Evolutionary conservation across 257 asterid genomes (phyloP), one percentile per base, ranked within the genome.

Genomic region (Solanum clarkiae): DNA sequence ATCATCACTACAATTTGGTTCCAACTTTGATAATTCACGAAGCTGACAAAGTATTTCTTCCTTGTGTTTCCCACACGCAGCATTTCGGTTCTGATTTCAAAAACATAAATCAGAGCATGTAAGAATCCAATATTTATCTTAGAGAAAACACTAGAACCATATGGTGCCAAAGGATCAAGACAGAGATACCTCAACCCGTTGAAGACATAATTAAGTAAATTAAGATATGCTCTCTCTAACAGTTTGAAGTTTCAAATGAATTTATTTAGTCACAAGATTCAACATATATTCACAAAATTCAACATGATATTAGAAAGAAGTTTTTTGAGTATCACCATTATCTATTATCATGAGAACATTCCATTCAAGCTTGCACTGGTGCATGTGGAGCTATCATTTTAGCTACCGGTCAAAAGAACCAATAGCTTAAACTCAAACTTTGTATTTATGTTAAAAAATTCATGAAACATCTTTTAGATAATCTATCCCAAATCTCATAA

Each of bases 31-130:
- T 93, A 94, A 84, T 86, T 91, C 92, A 7, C 93, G 97, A 49
- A 97, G 96, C 87, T 97, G 99, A 88, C 57, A 2, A 72, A 95
- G 91, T 79, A 97, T 92, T 65, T 95, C 98, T 85, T 91, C 97
- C 86, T 93, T 97, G 90, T 95, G 89, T 87, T 90, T 91, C 29
- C 99, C 99, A 87, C 97, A 97, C 0, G 90, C 87, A 14, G 96
- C 93, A 91, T 97, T 95, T 57, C 99, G 97, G 81, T 97, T 97
- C 99, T 97, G 89, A 86, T 79, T 71, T 18, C 55, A 32, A 24
- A 29, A 3, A 68, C 32, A 55, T 32, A 47, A 18, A 68, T 68
- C 4, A 26, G 42, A 24, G 26, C 42, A 62, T 14, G 29, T 60
- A 20, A 81, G 44, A 60, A 81, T 81, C 84, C 32, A 81, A 22